A percentile compares a stretch with the other conserved stretches of the same genome.
These are phyloP conservation scores for Deuterostichococcus epilithicus DNA, from an alignment of 139 green algal genomes.

Conservation along the genomic window DNA sequence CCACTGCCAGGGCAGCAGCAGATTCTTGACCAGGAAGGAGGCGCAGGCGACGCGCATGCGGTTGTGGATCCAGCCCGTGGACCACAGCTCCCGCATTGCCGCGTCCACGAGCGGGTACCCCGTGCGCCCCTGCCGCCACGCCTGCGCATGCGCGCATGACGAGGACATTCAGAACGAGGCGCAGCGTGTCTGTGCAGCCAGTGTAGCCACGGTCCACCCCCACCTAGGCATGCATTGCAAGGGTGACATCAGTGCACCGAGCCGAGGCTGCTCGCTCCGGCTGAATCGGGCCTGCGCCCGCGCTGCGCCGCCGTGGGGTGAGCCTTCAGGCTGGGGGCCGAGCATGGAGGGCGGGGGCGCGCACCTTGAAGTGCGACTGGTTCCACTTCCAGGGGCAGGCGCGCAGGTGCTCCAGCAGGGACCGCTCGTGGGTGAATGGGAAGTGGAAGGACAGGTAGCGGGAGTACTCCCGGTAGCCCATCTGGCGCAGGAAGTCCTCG, in stretches of 20 bases:
- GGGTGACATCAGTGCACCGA: too few species aligned
- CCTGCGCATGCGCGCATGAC: conserved; percentile 32
- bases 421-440: conserved; percentile 91
- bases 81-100: conserved; percentile 85
- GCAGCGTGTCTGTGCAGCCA: too few species aligned
- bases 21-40: conserved; percentile 87
- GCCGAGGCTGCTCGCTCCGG: too few species aligned
- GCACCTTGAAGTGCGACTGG: conserved; percentile 70
- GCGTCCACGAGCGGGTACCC: conserved; percentile 87
- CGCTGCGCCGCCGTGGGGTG: too few species aligned
- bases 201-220: too few species aligned
- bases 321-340: not conserved
- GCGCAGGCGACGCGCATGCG: conserved; percentile 68
- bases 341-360: not conserved
- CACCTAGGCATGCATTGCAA: too few species aligned
- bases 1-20: conserved; percentile 92
- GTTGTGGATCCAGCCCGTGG: conserved; percentile 84
- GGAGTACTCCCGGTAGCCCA: conserved; percentile 87
- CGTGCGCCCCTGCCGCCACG: conserved; percentile 74
- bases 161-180: too few species aligned
- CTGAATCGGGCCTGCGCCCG: too few species aligned
- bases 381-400: conserved; percentile 82
- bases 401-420: conserved; percentile 84
- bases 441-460: conserved; percentile 94
- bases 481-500: conserved; percentile 75